Evolutionary conservation across 805 yeast species (phyloP).

Genomic region (Candida loeiensis): DNA sequence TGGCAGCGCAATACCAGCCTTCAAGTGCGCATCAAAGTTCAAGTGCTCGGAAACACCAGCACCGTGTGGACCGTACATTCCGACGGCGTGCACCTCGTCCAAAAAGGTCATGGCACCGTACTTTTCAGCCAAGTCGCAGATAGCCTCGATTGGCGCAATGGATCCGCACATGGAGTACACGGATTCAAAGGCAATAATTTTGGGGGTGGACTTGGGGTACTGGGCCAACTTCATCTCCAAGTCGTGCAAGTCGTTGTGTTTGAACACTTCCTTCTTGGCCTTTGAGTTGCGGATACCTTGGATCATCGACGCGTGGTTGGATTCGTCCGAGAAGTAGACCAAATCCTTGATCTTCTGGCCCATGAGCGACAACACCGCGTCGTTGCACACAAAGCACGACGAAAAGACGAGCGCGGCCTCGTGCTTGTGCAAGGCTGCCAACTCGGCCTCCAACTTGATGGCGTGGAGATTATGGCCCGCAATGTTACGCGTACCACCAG

Average conservation of each 20-base stretch:
- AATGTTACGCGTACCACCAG: slow-evolving; percentile 98
- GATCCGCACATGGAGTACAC: slow-evolving; percentile 99
- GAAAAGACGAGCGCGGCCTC: slow-evolving; percentile 94
- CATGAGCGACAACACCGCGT: slow-evolving; percentile 83
- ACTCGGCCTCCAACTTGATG: slow-evolving; percentile 77
- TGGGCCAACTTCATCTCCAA: slow-evolving; percentile 73
- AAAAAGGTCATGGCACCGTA: slow-evolving; percentile 95
- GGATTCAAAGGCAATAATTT: slow-evolving; percentile 93
- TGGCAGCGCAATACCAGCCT: slow-evolving; percentile 56
- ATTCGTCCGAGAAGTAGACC: slow-evolving; percentile 87
- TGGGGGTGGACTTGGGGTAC: slow-evolving; percentile 86
- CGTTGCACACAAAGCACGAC: slow-evolving; percentile 96
- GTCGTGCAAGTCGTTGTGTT: slow-evolving; percentile 83
- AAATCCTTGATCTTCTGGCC: slow-evolving; percentile 89
- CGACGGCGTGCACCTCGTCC: slow-evolving; percentile 99
- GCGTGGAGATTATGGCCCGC: slow-evolving; percentile 96
- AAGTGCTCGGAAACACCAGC: slow-evolving; percentile 99
- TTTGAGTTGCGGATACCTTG: slow-evolving; percentile 91
- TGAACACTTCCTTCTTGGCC: slow-evolving; percentile 83
- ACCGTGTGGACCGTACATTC: slow-evolving; percentile 98
- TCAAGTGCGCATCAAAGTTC: slow-evolving; percentile 79
- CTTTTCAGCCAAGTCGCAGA: slow-evolving; percentile 94
- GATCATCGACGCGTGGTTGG: slow-evolving; percentile 98
- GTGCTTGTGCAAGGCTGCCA: slow-evolving; percentile 89
- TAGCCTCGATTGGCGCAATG: slow-evolving; percentile 85